Evolutionary conservation across 2,329 filamentous ascomycete species (phyloP), one percentile per base, ranked within the genome.

Genomic region (Aureobasidium sp.): DNA sequence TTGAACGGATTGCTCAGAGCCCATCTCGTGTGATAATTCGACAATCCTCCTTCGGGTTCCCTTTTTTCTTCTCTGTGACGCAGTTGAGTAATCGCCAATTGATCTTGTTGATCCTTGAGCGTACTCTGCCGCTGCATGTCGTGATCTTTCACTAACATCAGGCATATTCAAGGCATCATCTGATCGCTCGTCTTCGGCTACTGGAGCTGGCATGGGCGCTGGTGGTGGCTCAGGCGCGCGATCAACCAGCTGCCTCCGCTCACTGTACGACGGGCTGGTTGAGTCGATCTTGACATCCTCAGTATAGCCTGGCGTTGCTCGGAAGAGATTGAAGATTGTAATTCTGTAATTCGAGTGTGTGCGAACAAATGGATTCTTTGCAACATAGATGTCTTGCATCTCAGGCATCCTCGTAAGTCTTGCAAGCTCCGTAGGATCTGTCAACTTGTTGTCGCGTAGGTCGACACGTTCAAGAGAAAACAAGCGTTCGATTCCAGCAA

Each of bases 311-410:
- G 93, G 90, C 0, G 90, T 92, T 63, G 85, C 87, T 66, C 94
- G 86, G 80, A 99, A 99, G 2, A 97, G 81, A 70, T 97, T 99
- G 84, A 99, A 97, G 65, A 97, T 95, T 24, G 87, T 89, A 66
- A 96, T 82, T 53, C 94, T 86, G 72, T 96, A 96, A 68, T 88
- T 86, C 63, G 87, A 82, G 72, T 97, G 90, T 0, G 91, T 92
- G 68, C 89, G 90, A 47, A 88, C 89, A 70, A 97, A 97, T 0
- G 92, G 90, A 69, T 99, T 99, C 26, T 91, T 90, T 65, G 89
- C 84, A 17, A 99, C 88, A 82, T 92, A 99, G 36, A 99, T 87
- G 73, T 97, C 93, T 63, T 87, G 87, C 67, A 99, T 88, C 59
- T 97, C 90, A 29, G 94, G 92, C 57, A 97, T 92, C 59, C 88